Evolutionary conservation across 1,284 basidiomycete species (phyloP).

Genomic region (Cutaneotrichosporon sp.): DNA sequence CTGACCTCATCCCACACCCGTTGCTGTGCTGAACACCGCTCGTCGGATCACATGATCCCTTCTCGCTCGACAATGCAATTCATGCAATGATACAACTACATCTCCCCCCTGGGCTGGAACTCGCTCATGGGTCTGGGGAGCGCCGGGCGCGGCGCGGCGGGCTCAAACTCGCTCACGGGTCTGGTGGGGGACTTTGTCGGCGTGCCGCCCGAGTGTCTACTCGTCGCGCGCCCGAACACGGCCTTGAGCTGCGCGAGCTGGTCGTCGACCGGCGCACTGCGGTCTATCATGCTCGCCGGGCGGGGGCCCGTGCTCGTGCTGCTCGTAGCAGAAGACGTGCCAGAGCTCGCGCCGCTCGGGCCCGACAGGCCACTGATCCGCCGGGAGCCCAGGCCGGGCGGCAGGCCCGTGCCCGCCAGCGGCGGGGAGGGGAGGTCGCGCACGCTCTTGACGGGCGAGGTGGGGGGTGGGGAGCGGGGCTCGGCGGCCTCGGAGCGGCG

Average conservation of each 20-base stretch:
- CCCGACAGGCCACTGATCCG: background rate
- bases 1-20: background rate
- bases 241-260: slow-evolving; percentile 47
- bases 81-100: slow-evolving; percentile 7
- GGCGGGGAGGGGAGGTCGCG: slow-evolving; percentile 23
- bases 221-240: slow-evolving; percentile 30
- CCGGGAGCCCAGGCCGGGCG: slow-evolving; percentile 11
- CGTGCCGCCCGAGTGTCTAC: background rate
- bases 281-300: slow-evolving; percentile 13
- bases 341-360: background rate
- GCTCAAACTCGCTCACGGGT: slow-evolving; percentile 13
- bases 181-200: background rate
- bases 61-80: background rate
- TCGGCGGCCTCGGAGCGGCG: slow-evolving; percentile 35
- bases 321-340: background rate
- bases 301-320: slow-evolving; percentile 9
- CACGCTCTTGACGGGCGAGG: slow-evolving; percentile 20
- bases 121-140: slow-evolving; percentile 15
- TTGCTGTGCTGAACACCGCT: too few relatives aligned
- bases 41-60: too few relatives aligned
- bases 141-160: background rate
- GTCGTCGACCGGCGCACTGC: slow-evolving; percentile 35
- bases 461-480: slow-evolving; percentile 27
- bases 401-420: background rate
- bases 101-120: slow-evolving; percentile 7